phyloP scores from a whole-genome alignment of 2,329 filamentous ascomycete genomes.

The Knufia petricola region DNA sequence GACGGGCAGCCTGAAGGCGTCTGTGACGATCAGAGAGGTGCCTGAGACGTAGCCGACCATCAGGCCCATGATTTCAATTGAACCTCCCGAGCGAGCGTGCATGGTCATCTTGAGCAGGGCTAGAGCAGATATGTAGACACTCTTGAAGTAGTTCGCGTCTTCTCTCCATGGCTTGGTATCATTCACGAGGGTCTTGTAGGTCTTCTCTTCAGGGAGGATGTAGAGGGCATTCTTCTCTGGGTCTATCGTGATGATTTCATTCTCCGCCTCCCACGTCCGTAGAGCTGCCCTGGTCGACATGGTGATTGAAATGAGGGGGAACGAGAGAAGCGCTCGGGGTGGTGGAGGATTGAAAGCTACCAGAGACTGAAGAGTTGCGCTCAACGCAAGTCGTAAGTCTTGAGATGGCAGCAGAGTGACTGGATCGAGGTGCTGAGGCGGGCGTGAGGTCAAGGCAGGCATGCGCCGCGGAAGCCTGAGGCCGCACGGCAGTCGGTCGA shows the following conservation, averaged over 20 bases:
- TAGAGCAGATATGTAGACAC: constrained; percentile 84
- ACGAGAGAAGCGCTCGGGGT: constrained; percentile 2
- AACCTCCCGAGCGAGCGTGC: constrained; percentile 91
- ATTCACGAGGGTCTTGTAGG: constrained; percentile 56
- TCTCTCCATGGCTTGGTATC: constrained; percentile 60
- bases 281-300: constrained; percentile 28
- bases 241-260: constrained; percentile 74
- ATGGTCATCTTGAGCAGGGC: constrained; percentile 98
- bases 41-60: constrained; percentile 93
- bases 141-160: constrained; percentile 81
- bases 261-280: constrained; percentile 60
- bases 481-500: too few relatives aligned
- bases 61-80: constrained; percentile 90
- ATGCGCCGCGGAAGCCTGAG: too few relatives aligned
- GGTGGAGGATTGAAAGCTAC: not conserved
- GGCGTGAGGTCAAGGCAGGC: too few relatives aligned
- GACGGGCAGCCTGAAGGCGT: constrained; percentile 86
- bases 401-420: not conserved
- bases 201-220: constrained; percentile 56
- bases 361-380: not conserved
- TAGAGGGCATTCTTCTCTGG: constrained; percentile 85
- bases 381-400: not conserved
- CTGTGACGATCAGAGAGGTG: constrained; percentile 76
- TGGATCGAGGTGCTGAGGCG: too few relatives aligned
- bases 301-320: not conserved